phyloP scores from a whole-genome alignment of 2,329 filamentous ascomycete species.

The Lasiodiplodia hormozganensis region DNA sequence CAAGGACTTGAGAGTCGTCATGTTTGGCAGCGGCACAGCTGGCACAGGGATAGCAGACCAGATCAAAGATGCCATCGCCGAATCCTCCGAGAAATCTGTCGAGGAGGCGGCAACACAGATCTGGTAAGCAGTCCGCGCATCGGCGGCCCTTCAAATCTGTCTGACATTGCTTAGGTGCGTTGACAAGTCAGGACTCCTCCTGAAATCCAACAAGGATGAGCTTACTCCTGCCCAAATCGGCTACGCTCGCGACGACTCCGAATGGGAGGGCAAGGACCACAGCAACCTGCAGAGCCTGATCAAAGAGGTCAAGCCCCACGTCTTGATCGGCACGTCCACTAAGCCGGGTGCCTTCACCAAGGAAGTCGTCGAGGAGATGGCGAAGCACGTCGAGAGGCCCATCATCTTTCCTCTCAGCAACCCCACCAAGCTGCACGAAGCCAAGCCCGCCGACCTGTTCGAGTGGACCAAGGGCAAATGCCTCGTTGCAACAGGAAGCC shows the following conservation, averaged over 20 bases:
- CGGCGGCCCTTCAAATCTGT: not conserved
- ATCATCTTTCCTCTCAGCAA: conserved; percentile 90
- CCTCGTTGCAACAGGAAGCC: conserved; percentile 82
- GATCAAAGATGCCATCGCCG: conserved; percentile 77
- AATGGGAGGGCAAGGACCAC: conserved; percentile 67
- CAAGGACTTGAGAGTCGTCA: conserved; percentile 71
- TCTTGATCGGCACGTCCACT: conserved; percentile 85
- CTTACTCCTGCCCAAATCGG: conserved; percentile 71
- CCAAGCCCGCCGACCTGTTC: conserved; percentile 76
- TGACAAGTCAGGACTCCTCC: conserved; percentile 80
- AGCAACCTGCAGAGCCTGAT: conserved; percentile 71
- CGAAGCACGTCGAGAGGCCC: conserved; percentile 73
- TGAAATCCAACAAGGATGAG: conserved; percentile 65
- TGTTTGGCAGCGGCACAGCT: conserved; percentile 83
- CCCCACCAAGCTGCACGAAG: conserved; percentile 84
- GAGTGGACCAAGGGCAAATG: conserved; percentile 80
- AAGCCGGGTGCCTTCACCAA: conserved; percentile 78
- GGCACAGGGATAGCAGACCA: conserved; percentile 88
- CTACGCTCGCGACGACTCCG: conserved; percentile 69
- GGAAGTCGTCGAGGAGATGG: conserved; percentile 77
- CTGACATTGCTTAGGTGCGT: conserved; percentile 64
- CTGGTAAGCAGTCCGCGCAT: conserved; percentile 59
- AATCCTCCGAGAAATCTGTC: conserved; percentile 69
- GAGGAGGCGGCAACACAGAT: conserved; percentile 82
- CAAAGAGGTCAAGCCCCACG: conserved; percentile 75